Conservation (phyloP, 768 basidiomycete genomes). For the Mycena albidolilacea region DNA sequence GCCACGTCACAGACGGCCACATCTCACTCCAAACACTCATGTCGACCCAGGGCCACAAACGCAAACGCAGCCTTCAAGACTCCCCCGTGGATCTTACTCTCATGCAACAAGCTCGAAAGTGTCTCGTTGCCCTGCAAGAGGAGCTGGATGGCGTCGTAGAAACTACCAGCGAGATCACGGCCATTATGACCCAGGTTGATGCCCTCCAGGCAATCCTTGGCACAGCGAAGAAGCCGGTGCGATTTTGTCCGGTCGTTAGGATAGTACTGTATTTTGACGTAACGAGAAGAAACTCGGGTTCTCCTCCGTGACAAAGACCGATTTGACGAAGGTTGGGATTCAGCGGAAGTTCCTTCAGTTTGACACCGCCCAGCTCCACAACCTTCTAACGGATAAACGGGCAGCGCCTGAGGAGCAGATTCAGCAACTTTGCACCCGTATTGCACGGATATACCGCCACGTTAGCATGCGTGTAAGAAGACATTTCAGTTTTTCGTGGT, state of each 20-base stretch:
- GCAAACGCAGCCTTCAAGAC: too few relatives aligned
- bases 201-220: background rate
- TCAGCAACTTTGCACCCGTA: too few relatives aligned
- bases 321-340: background rate
- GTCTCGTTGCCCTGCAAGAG: background rate
- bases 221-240: background rate
- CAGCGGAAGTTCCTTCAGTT: background rate
- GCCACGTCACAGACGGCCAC: too few relatives aligned
- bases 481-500: background rate
- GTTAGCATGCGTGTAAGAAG: background rate
- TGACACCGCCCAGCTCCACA: background rate
- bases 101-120: background rate
- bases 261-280: too few relatives aligned
- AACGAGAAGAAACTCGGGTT: background rate
- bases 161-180: background rate
- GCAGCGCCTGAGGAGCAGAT: background rate
- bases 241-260: too few relatives aligned
- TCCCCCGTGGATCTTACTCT: too few relatives aligned
- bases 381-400: background rate
- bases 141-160: background rate
- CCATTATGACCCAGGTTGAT: background rate
- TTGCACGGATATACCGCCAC: background rate
- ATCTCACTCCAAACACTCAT: too few relatives aligned
- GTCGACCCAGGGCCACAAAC: too few relatives aligned
- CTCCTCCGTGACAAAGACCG: background rate